phyloP scores from a whole-genome alignment of 768 basidiomycete genomes.

The Phylloporus sp. region DNA sequence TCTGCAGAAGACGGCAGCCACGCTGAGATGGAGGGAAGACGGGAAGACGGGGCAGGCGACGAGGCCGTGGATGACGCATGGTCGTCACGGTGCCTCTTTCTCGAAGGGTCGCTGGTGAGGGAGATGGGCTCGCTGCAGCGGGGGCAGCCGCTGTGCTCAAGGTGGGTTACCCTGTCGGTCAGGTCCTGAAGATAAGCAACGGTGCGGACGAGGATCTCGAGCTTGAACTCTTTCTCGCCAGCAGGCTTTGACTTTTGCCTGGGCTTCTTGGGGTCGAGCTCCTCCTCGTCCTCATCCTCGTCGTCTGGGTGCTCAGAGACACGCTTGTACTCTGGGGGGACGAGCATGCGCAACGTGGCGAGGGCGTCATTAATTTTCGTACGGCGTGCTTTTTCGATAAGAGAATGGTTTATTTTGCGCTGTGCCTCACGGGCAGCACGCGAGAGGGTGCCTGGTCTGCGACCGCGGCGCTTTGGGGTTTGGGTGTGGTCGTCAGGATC shows the following conservation, averaged over 20 bases:
- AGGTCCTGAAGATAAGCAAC: constrained; percentile 76
- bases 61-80: constrained; percentile 1
- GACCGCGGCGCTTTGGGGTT: constrained; percentile 60
- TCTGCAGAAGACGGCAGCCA: constrained; percentile 48
- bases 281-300: constrained; percentile 36
- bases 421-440: constrained; percentile 80
- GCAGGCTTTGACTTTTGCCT: constrained; percentile 31
- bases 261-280: constrained; percentile 26
- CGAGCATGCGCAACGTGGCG: constrained; percentile 68
- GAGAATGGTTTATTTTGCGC: constrained; percentile 89
- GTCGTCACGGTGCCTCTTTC: background rate
- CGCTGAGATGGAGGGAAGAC: constrained; percentile 64
- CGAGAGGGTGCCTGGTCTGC: constrained; percentile 67
- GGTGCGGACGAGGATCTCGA: constrained; percentile 83
- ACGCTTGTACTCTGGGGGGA: constrained; percentile 56
- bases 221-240: constrained; percentile 86
- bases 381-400: constrained; percentile 90
- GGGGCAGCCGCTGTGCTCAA: constrained; percentile 33
- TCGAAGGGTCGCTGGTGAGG: background rate
- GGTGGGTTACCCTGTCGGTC: constrained; percentile 47
- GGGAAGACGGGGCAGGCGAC: constrained; percentile 23
- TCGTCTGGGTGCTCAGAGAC: constrained; percentile 4
- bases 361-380: constrained; percentile 97
- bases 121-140: constrained; percentile 22
- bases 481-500: constrained; percentile 27